Percentiles rank a stretch among this genome's conserved stretches.
phyloP scores from a whole-genome alignment of 768 basidiomycete genomes.

The Mrakia blollopis region DNA sequence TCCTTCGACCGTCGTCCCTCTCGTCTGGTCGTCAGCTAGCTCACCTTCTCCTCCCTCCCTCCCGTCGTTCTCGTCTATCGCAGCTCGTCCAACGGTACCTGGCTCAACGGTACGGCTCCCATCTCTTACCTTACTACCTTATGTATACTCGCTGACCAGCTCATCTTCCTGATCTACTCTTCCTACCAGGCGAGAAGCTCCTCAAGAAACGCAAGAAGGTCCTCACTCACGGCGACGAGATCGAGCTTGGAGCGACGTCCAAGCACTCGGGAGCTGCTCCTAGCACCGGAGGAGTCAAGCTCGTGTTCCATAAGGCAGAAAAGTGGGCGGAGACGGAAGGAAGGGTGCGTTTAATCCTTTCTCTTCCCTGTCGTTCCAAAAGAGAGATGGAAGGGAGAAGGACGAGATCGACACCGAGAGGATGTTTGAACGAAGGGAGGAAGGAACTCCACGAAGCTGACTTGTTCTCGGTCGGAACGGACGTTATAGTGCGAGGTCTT shows the following conservation, averaged over 20 bases:
- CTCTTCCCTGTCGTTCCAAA: background rate
- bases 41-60: background rate
- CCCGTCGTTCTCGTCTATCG: background rate
- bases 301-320: constrained; percentile 4
- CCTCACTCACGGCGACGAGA: constrained; percentile 73
- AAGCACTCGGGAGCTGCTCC: background rate
- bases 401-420: too few relatives aligned
- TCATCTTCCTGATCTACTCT: background rate
- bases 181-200: constrained; percentile 61
- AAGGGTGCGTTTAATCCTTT: constrained; percentile 10
- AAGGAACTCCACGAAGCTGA: background rate
- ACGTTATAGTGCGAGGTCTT: constrained; percentile 13
- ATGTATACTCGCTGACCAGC: background rate
- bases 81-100: constrained; percentile 30
- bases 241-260: constrained; percentile 66
- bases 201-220: constrained; percentile 54
- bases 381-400: too few relatives aligned
- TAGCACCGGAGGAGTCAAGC: constrained; percentile 10
- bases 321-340: background rate
- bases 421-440: background rate
- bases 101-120: constrained; percentile 16
- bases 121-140: background rate
- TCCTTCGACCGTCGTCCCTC: background rate
- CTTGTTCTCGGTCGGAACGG: background rate
- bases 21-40: constrained; percentile 42